Percentiles rank a stretch among this genome's conserved stretches.
These are phyloP conservation scores for Sindora glabra DNA, from an alignment of 306 rosid species.

Conservation along the genomic window DNA sequence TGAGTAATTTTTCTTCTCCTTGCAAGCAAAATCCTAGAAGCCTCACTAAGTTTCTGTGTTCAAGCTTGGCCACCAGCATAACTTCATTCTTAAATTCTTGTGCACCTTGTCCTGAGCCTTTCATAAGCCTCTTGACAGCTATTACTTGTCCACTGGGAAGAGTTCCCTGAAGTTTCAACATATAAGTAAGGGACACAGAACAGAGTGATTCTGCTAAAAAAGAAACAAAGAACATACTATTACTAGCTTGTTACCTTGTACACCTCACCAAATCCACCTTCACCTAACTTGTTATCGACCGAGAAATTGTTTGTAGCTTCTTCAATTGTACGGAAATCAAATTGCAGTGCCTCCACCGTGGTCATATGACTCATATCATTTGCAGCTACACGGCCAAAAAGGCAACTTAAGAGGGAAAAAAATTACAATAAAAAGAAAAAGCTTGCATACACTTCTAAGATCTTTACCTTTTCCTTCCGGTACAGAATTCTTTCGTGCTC, in stretches of 20 bases:
- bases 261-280: constrained; percentile 10
- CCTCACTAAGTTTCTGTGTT: constrained; percentile 44
- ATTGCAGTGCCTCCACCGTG: constrained; percentile 9
- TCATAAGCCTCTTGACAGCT: constrained; percentile 53
- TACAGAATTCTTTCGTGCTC: neutral
- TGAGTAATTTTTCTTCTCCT: constrained; percentile 40
- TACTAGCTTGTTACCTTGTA: constrained; percentile 39
- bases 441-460: neutral
- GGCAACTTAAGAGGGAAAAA: neutral
- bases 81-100: constrained; percentile 52
- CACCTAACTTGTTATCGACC: neutral
- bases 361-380: neutral
- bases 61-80: constrained; percentile 36
- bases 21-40: constrained; percentile 49
- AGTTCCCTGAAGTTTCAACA: constrained; percentile 25
- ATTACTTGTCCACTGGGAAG: constrained; percentile 28
- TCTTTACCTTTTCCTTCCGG: neutral
- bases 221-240: neutral
- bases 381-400: neutral
- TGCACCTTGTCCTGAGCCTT: constrained; percentile 34
- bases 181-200: neutral
- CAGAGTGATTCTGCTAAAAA: neutral
- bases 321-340: constrained; percentile 8
- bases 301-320: constrained; percentile 22
- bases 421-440: neutral